These are phyloP conservation scores for Cercospora berteroae DNA, from an alignment of 2,329 filamentous ascomycete species.

Conservation along the genomic window DNA sequence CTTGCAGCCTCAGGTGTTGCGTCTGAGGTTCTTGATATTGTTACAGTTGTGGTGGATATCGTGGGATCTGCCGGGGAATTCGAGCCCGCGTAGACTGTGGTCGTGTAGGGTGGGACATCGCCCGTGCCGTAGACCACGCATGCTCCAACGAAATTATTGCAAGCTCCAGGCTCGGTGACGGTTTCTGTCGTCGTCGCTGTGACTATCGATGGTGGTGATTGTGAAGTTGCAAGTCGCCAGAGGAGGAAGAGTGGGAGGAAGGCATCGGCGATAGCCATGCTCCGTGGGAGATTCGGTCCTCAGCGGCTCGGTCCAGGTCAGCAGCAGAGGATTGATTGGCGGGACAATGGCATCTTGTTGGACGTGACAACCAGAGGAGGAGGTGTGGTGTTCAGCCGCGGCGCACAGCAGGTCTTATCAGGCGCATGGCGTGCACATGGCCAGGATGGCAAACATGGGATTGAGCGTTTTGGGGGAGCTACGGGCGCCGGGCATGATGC, in stretches of 20 bases:
- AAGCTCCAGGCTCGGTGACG: constrained; percentile 11
- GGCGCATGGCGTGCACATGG: neutral
- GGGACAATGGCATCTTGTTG: neutral
- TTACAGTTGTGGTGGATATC: constrained; percentile 15
- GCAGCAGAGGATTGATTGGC: neutral
- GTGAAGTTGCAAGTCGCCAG: neutral
- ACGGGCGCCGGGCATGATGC: neutral
- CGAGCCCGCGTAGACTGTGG: constrained; percentile 13
- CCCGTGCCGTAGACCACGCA: constrained; percentile 19
- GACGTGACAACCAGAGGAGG: neutral
- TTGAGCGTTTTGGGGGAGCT: neutral
- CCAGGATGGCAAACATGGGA: neutral
- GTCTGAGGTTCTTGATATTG: constrained; percentile 7
- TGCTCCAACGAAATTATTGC: constrained; percentile 20
- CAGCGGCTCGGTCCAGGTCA: neutral
- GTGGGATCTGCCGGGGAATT: neutral
- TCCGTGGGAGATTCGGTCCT: neutral
- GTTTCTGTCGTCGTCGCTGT: constrained; percentile 19
- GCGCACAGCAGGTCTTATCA: neutral
- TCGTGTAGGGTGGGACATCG: constrained; percentile 12
- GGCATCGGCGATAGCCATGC: neutral
- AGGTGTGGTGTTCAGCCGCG: neutral
- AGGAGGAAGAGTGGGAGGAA: neutral
- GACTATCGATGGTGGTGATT: constrained; percentile 16
- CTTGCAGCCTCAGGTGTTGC: constrained; percentile 7